Evolutionary conservation across 257 asterid species (phyloP), one percentile per base, ranked within the genome.

Genomic region (Fraxinus excelsior): DNA sequence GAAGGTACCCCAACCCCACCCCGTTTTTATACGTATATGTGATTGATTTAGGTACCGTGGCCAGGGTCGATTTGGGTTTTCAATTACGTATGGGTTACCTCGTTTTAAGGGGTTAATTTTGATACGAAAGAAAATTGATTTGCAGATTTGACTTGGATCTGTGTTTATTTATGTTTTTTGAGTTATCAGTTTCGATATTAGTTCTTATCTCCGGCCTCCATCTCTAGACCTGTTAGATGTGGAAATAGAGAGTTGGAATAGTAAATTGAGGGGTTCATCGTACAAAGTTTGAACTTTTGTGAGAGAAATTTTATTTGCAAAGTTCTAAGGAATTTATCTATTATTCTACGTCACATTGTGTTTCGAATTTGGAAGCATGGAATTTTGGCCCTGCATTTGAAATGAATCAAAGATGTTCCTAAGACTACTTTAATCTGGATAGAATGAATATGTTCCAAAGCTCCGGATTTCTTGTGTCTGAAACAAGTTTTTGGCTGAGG

Each of bases 1-100:
- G 74, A 91, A 93, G 95, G 96, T 87, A 49, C 34, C 7, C n/a
- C 1, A 8, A 1, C 7, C 34, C 32, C 51, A 42, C 18, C 1
- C 18, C 5, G 2, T 34, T 37, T 81, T 16, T 23, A 7, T 42
- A 42, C 51, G 18, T 12, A 0, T 40, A 42, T 73, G 67, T 42
- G 18, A 12, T 53, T 26, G 37, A 34, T 37, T 75, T 51, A 26
- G 9, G 35, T 37, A 23, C 31, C 42, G 6, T 35, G 7, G 68
- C 37, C 74, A 53, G 32, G 73, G 21, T 68, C 69, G 42, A 64
- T 1, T 11, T 56, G 38, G 53, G 23, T 38, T 68, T 37, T 2
- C 16, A 18, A 1, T 79, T 77, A 28, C 26, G 7, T 40, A 4
- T 42, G 70, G n/a, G 28, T 23, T 11, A 3, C n/a, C 68, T 62